A percentile compares a stretch with the other conserved stretches of the same genome.
These are phyloP conservation scores for Dittrichia graveolens DNA, from an alignment of 129 eudicot species.

Conservation along the genomic window DNA sequence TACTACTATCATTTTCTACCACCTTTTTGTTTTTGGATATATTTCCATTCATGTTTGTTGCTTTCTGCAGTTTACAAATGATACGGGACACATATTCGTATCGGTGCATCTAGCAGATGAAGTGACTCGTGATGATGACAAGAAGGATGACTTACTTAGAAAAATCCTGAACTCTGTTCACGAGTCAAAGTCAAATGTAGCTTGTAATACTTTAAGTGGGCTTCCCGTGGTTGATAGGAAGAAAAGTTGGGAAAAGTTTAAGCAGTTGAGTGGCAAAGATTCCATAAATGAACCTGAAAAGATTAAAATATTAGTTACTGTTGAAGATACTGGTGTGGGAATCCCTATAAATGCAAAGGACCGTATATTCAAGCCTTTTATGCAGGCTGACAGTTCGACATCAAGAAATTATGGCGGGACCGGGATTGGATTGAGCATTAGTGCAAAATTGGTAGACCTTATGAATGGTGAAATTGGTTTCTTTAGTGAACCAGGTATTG, in stretches of 20 bases:
- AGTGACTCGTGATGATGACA: constrained; percentile 38
- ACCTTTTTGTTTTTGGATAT: neutral
- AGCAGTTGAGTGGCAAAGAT: constrained; percentile 36
- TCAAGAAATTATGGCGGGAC: constrained; percentile 94
- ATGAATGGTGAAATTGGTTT: constrained; percentile 97
- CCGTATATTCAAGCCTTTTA: constrained; percentile 82
- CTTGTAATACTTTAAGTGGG: constrained; percentile 64
- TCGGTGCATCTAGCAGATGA: constrained; percentile 81
- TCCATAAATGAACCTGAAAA: constrained; percentile 30
- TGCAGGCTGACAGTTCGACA: constrained; percentile 94
- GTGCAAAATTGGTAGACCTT: constrained; percentile 80
- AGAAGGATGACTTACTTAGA: constrained; percentile 56
- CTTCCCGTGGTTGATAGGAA: constrained; percentile 67
- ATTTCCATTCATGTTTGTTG: neutral
- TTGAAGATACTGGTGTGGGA: constrained; percentile 98
- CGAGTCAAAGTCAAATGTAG: constrained; percentile 19
- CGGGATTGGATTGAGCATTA: constrained; percentile 92
- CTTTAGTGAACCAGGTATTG: constrained; percentile 61
- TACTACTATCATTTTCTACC: neutral
- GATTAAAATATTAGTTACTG: constrained; percentile 63
- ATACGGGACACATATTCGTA: constrained; percentile 81
- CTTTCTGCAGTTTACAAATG: constrained; percentile 69
- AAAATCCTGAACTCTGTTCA: constrained; percentile 40
- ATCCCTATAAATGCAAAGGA: constrained; percentile 71
- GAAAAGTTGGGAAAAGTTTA: constrained; percentile 67